Evolutionary conservation across 2,329 filamentous ascomycete species (phyloP), one percentile per base, ranked within the genome.

Genomic region (Metarhizium anisopliae): DNA sequence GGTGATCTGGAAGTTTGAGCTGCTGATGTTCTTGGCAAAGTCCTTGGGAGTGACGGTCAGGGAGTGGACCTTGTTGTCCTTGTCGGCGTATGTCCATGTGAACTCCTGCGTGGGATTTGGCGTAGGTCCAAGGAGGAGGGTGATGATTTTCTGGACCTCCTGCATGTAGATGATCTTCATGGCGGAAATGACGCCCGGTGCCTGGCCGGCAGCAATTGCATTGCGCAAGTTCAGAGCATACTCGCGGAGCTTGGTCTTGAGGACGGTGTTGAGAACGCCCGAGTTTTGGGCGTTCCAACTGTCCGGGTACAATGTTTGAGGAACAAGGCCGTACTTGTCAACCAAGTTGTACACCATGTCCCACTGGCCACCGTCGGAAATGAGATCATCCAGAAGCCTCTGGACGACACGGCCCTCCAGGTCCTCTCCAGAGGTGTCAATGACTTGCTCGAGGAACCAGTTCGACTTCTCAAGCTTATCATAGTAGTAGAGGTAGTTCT

Each of bases 401-500:
- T 91, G 86, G 3, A 95, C 78, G 4, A 95, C 72, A 10, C 91
- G 76, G 25, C 84, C 80, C 61, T 92, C 88, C 1, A 95, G 77
- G 38, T 86, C 83, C 63, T 90, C 79, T 53, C 76, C 74, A 0
- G 82, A 79, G 0, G 90, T 95, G 59, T 89, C 84, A 55, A 95
- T 81, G 58, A 93, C 82, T 64, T 89, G 87, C 71, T 95, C 90
- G 18, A 95, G 79, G 73, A 95, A 95, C 76, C 82, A 95, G 70
- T 95, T 95, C 8, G 87, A 80, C 71, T 95, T 95, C 71, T 96
- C 91, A 20, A 95, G 82, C 74, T 95, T 95, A 70, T 96, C 91
- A 86, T 88, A 95, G 78, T 90, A 95, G 74, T 93, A 95, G 4
- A 95, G 79, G 65, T 95, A 95, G 1, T 86, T 79, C 71, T 95